Conservation (phyloP, 2,329 filamentous ascomycete species). For the Phaeosphaeriaceae sp. region DNA sequence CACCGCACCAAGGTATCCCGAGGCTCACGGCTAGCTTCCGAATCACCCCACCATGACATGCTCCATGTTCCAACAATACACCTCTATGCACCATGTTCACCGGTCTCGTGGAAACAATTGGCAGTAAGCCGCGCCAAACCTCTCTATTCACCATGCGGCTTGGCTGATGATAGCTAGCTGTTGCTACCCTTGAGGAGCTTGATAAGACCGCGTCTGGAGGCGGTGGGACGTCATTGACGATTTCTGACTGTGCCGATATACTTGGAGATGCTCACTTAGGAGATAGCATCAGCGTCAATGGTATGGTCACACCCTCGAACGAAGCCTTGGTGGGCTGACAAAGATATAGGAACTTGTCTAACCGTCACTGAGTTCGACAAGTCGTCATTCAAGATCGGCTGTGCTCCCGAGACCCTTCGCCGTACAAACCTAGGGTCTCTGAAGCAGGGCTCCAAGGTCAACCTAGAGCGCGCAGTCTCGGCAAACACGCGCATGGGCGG, state of each 20-base stretch:
- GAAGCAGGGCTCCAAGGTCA: slow-evolving; percentile 71
- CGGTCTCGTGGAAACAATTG: slow-evolving; percentile 70
- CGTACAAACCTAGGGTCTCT: slow-evolving; percentile 91
- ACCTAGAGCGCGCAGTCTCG: slow-evolving; percentile 91
- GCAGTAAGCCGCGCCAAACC: slow-evolving; percentile 66
- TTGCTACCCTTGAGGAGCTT: slow-evolving; percentile 79
- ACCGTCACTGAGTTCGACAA: slow-evolving; percentile 79
- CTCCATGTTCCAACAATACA: slow-evolving; percentile 15
- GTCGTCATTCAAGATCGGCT: slow-evolving; percentile 81
- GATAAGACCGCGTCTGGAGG: slow-evolving; percentile 73
- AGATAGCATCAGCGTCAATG: slow-evolving; percentile 95
- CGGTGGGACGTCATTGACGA: slow-evolving; percentile 89
- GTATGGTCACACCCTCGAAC: slow-evolving; percentile 48
- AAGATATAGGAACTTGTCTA: slow-evolving; percentile 73
- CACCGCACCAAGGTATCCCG: too few species aligned
- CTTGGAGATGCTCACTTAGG: slow-evolving; percentile 84
- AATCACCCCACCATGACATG: slow-evolving; percentile 26
- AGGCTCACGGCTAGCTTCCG: slow-evolving; percentile 24
- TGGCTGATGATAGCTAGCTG: slow-evolving; percentile 63
- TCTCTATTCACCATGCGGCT: slow-evolving; percentile 16
- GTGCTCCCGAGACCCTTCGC: slow-evolving; percentile 93
- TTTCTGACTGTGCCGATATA: slow-evolving; percentile 75
- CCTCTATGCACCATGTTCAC: slow-evolving; percentile 77
- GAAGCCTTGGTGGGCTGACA: not conserved
- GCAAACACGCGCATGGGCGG: slow-evolving; percentile 95